Base-by-base conservation (phyloP, 2,329 filamentous ascomycete species). In the Rhexocercosporidium sp. region DNA sequence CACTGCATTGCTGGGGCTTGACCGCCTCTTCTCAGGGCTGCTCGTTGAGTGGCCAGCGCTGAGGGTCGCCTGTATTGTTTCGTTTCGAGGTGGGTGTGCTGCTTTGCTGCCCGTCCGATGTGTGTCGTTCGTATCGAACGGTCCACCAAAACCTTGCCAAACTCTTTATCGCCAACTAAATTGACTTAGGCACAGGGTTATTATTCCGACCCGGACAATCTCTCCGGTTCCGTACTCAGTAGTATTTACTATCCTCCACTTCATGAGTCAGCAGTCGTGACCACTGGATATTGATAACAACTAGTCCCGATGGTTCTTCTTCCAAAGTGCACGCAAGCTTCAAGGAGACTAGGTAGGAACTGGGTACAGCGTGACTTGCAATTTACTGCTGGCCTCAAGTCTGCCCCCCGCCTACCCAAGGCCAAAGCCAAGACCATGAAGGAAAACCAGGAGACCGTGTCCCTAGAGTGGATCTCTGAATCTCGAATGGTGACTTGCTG, bases 11-110 rank as follows among this genome's bases (percentile, higher is more conserved):
- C 34, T 57, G 54, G 39, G 57, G 57, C 37, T 60, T 60, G 57
- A 60, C 57, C 57, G 57, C 57, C 57, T 60, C 57, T 57, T 54
- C 34, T 41, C 54, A 57, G 20, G 34, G 20, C 34, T 37, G 31
- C 20, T 20, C 31, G 54, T 34, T 57, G 18, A 18, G 34, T 37
- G 34, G 54, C 54, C 54, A 56, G n/a, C 53, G 29, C 53, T 37
- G 12, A n/a, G 27, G 20, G n/a, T 51, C n/a, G n/a, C 31, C 34
- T 57, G 34, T 25, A 25, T 39, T 16, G 34, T 57, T n/a, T 57
- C 54, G 54, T 41, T 25, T 41, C 22, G 3, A 56, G 47, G 22
- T 27, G 12, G 6, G 29, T 20, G 9, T 20, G 16, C 22, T 31
- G 25, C 53, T 20, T 25, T 49, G 46, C 20, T 49, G 46, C 46